Evolutionary conservation across 306 rosid genomes (phyloP).

Genomic region (Quercus robur): DNA sequence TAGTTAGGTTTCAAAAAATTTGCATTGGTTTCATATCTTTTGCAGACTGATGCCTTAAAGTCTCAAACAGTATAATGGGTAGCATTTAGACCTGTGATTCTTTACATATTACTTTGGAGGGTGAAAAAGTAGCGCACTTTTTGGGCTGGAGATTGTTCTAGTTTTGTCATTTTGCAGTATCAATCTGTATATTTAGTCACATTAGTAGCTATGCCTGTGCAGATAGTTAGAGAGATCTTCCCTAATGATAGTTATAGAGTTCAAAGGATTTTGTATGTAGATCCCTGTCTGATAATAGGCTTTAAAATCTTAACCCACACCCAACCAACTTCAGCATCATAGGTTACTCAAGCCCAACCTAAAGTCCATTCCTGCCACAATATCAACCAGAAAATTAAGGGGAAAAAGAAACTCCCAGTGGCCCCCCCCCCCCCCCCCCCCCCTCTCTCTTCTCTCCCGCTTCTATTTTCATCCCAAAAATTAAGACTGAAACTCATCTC

Average conservation of each 20-base stretch:
- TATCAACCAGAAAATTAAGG: background rate
- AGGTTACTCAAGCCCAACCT: background rate
- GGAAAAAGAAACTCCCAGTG: background rate
- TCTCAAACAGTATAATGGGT: background rate
- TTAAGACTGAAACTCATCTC: background rate
- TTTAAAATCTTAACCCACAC: background rate
- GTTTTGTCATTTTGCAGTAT: background rate
- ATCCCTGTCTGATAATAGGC: no score
- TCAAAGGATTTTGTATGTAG: no score
- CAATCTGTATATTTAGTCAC: background rate
- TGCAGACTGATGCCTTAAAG: background rate
- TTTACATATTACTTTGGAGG: background rate
- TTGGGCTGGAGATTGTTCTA: background rate
- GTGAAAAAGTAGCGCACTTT: background rate
- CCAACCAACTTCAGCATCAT: background rate
- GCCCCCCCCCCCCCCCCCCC: accelerated
- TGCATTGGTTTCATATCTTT: background rate
- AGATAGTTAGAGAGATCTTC: background rate
- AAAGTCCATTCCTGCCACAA: background rate
- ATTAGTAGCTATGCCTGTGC: background rate
- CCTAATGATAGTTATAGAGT: background rate
- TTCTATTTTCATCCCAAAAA: no score
- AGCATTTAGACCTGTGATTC: background rate
- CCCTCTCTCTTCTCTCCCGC: accelerated
- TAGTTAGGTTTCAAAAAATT: background rate